phyloP scores from a whole-genome alignment of 306 rosid species.

The Pyrus communis region DNA sequence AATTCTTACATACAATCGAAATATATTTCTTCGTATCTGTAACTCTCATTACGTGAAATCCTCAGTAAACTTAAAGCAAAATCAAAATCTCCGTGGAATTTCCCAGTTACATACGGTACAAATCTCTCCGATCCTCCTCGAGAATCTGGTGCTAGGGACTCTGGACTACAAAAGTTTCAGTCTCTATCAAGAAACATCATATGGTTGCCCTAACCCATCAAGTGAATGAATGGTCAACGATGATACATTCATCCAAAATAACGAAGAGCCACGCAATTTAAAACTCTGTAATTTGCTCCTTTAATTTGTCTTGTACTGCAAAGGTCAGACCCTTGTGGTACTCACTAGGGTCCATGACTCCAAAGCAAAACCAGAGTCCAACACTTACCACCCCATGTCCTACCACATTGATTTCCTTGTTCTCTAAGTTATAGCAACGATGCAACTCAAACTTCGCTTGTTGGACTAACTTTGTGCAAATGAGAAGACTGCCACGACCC shows the following conservation, averaged over 20 bases:
- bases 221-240: neutral
- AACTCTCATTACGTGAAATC: neutral
- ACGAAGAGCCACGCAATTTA: neutral
- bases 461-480: neutral
- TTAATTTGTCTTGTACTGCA: neutral
- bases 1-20: neutral
- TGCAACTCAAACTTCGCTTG: neutral
- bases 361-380: neutral
- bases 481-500: neutral
- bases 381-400: neutral
- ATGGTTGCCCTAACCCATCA: neutral
- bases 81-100: neutral
- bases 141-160: neutral
- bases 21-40: no score
- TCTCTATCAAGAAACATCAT: neutral
- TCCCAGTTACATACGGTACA: neutral
- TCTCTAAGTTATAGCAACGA: neutral
- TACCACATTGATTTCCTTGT: neutral
- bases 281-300: neutral
- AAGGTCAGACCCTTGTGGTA: neutral
- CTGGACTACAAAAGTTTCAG: neutral
- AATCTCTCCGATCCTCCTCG: neutral
- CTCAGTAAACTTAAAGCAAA: neutral
- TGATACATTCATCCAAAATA: neutral
- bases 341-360: neutral